Base-by-base conservation (phyloP, 1,284 basidiomycete species). In the Boletus albobrunnescens region DNA sequence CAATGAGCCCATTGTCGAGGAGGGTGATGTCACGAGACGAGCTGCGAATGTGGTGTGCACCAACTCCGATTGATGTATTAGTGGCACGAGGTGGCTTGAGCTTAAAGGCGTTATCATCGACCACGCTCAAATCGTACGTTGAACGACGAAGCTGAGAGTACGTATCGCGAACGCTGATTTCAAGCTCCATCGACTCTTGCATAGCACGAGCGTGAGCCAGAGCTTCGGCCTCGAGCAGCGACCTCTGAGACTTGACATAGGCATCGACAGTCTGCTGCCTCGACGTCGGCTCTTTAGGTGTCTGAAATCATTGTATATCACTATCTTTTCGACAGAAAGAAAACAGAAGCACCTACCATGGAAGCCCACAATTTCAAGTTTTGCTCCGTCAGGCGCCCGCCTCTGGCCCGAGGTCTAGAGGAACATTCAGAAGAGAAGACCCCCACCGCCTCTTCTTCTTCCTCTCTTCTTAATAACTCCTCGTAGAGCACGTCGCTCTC, bases 321-420 rank as follows among this genome's bases (percentile, higher is more conserved):
- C 35, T 12, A 48, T 33, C 24, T 7, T 45, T 16, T 44, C 51
- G 46, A 50, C 36, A 41, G 30, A 38, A 32, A 41, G n/a, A 31
- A 5, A 39, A 52, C 38, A 20, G 38, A 53, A 57, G 31, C 3
- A 67, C 84, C 60, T 56, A 94, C 94, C 71, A 95, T 82, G 47
- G 80, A 85, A 44, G 91, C 75, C 85, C 94, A 94, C 24, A 93
- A 67, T 68, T 87, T 93, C 57, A 99, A 70, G 61, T 90, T 87
- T 55, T 81, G 79, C 64, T 92, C 88, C 0, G 85, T 84, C 56
- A 94, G 70, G 49, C 73, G 75, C 32, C 81, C 84, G n/a, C 86
- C 87, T 53, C 71, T 77, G 23, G 79, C 74, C 36, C 81, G 71
- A 5, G 83, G 82, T 49, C 82, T 73, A 14, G 73, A 70, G 14